phyloP scores from a whole-genome alignment of 352 stramenopile species.

The Globisporangium cederbergense region DNA sequence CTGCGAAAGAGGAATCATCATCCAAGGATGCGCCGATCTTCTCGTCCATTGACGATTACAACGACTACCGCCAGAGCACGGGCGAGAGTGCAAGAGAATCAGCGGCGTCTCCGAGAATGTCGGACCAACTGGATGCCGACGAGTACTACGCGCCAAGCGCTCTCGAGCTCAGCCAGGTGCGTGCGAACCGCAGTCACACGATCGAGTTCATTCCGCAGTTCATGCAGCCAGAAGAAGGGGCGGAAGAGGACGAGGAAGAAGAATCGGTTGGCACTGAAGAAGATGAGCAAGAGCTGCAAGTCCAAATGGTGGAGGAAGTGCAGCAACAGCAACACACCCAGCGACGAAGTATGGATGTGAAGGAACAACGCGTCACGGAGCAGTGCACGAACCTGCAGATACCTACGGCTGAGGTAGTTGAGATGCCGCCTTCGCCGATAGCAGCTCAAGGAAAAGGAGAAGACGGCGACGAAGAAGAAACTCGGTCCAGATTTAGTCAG shows the following conservation, averaged over 20 bases:
- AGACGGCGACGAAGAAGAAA: neutral
- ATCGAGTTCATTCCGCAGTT: slow-evolving; percentile 23
- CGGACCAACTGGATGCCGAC: slow-evolving; percentile 5
- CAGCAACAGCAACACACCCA: slow-evolving; percentile 1
- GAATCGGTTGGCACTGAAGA: neutral
- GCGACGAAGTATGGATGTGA: neutral
- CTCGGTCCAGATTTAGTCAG: slow-evolving; percentile 13
- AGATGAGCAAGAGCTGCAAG: neutral
- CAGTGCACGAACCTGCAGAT: slow-evolving; percentile 14
- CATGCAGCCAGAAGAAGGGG: neutral
- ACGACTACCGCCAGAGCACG: slow-evolving; percentile 5
- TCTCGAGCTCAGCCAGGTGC: slow-evolving; percentile 16
- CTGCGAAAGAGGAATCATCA: neutral
- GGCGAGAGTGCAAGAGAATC: slow-evolving; percentile 3
- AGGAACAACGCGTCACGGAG: slow-evolving; percentile 7
- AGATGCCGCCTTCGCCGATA: slow-evolving; percentile 8
- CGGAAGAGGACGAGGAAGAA: neutral
- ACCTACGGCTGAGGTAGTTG: slow-evolving; percentile 6
- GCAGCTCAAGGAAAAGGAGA: neutral
- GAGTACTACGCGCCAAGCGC: slow-evolving; percentile 15
- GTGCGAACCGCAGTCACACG: slow-evolving; percentile 18
- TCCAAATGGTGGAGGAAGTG: neutral
- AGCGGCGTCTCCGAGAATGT: neutral
- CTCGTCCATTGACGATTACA: neutral
- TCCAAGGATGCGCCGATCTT: neutral